These are phyloP conservation scores for Sporothrix variecibatus DNA, from an alignment of 2,329 filamentous ascomycete species.

Conservation along the genomic window DNA sequence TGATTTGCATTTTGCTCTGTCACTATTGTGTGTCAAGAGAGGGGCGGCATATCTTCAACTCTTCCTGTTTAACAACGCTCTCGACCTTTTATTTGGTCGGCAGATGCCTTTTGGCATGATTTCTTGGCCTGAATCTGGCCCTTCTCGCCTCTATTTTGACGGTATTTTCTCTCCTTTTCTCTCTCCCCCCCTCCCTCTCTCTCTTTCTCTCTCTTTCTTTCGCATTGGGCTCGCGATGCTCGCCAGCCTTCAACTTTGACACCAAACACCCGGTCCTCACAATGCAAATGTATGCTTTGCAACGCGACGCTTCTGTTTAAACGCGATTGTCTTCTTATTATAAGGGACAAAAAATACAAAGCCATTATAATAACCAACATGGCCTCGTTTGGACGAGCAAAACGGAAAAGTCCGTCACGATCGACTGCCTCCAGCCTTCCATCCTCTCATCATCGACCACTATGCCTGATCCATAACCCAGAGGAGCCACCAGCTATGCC, in stretches of 20 bases:
- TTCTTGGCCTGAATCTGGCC: neutral
- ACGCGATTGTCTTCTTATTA: neutral
- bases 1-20: neutral
- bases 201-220: neutral
- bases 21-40: neutral
- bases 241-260: no score
- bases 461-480: slow-evolving; percentile 17
- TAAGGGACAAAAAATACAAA: neutral
- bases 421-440: neutral
- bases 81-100: neutral
- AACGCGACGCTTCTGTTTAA: neutral
- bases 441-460: neutral
- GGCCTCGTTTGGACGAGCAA: neutral
- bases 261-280: neutral
- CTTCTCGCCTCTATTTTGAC: neutral
- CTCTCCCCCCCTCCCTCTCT: neutral
- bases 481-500: neutral
- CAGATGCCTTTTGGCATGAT: neutral
- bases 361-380: neutral
- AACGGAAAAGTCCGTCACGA: neutral
- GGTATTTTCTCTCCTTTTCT: neutral
- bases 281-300: neutral
- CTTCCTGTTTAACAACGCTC: neutral
- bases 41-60: neutral
- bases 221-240: neutral